Evolutionary conservation across 345 rosid genomes (phyloP), one percentile per base, ranked within the genome.

Genomic region (Aurinia saxatilis): DNA sequence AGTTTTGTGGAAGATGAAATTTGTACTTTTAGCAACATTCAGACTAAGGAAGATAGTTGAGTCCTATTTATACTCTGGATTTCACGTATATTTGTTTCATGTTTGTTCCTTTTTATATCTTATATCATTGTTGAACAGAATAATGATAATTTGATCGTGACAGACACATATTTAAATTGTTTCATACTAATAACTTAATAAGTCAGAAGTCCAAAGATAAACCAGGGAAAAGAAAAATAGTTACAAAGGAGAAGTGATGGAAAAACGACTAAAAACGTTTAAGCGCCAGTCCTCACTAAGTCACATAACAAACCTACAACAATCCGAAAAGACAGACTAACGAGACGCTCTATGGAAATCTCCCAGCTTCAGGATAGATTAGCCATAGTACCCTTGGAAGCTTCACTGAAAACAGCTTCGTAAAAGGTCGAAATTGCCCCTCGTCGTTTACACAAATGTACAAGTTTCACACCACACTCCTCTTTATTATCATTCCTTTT

Each of bases 371-470:
- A 69, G 62, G 50, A 12, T 18, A 15, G 44, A 54, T 60, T 61
- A 18, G 62, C 74, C 68, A 54, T 23, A 35, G 2, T 27, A 34
- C 70, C 69, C 30, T 63, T 54, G 12, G 31, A 62, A 70, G 31
- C 63, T 23, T 63, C 55, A 39, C 8, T 47, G 58, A 63, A 71
- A 48, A 55, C 75, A 41, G 75, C 59, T 71, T 63, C 59, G 2
- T 5, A 33, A 23, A 33, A 56, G 54, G 64, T 40, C 34, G 59
- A 40, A 21, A 25, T 39, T 13, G 37, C 45, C 36, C 53, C 57
- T 53, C 27, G 61, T 60, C 62, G 25, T 60, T 52, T 68, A 53
- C 73, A 52, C 62, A 33, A 50, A 63, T 63, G 16, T 63, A 55
- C 65, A 70, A 4, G 12, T 19, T 31, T 30, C 68, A 47, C 64